A percentile compares a stretch with the other conserved stretches of the same genome.
These are phyloP conservation scores for Heliocybe sulcata DNA, from an alignment of 1,284 basidiomycete species.

Conservation along the genomic window DNA sequence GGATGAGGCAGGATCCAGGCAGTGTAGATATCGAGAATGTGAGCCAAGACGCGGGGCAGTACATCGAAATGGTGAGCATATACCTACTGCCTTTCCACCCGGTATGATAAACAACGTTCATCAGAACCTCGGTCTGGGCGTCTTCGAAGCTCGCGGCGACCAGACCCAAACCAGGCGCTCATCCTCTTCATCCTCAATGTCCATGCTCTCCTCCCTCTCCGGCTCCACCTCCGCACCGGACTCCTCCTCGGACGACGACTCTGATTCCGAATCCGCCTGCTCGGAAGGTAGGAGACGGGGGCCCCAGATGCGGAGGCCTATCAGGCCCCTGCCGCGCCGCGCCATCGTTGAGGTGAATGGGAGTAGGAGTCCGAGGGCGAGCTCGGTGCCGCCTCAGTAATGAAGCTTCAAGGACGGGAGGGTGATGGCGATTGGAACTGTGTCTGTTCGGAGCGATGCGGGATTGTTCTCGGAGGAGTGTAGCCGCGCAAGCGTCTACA, in stretches of 20 bases:
- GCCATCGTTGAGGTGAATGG: not conserved
- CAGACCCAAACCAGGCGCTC: not conserved
- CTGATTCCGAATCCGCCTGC: not conserved
- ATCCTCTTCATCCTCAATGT: not conserved
- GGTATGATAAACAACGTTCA: no score
- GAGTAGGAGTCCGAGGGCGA: no score
- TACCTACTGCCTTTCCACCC: no score
- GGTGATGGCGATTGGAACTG: no score
- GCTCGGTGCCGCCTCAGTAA: not conserved
- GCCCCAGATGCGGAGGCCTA: not conserved
- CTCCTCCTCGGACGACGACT: not conserved
- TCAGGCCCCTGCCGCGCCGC: not conserved
- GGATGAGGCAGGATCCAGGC: conserved; percentile 35
- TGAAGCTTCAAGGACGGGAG: not conserved
- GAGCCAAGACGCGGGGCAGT: conserved; percentile 32
- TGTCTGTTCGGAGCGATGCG: no score
- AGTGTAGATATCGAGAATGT: conserved; percentile 63
- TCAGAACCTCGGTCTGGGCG: conserved; percentile 58
- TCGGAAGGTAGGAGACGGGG: not conserved
- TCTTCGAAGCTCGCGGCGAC: conserved; percentile 39
- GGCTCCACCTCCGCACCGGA: not conserved
- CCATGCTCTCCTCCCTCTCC: not conserved
- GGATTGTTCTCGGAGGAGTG: no score
- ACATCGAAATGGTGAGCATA: conserved; percentile 66
- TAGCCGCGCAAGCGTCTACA: no score